Evolutionary conservation across 1,284 basidiomycete species (phyloP).

Genomic region (Leccinum variabile): DNA sequence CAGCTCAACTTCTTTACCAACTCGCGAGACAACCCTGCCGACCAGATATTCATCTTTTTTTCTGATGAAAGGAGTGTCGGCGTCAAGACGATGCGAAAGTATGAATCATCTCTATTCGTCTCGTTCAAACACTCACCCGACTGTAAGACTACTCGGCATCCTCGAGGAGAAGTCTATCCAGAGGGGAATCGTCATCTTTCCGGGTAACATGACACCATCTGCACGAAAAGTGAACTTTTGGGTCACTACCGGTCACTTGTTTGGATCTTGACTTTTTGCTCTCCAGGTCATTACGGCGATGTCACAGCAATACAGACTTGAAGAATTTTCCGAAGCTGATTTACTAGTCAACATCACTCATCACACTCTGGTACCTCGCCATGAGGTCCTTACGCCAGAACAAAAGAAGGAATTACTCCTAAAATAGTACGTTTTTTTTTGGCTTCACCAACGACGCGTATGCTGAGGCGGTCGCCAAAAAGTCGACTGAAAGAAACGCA

Average conservation of each 20-base stretch:
- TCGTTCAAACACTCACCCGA: slow-evolving; percentile 10
- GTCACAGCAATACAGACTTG: slow-evolving; percentile 83
- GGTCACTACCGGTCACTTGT: not conserved
- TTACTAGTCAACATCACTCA: slow-evolving; percentile 97
- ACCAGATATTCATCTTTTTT: slow-evolving; percentile 95
- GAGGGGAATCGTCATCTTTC: slow-evolving; percentile 93
- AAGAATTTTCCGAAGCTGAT: slow-evolving; percentile 97
- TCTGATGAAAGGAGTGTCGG: slow-evolving; percentile 90
- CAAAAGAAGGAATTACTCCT: slow-evolving; percentile 88
- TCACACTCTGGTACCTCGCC: slow-evolving; percentile 93
- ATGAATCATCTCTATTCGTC: slow-evolving; percentile 35
- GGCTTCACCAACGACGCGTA: slow-evolving; percentile 3
- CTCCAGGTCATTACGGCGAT: slow-evolving; percentile 85
- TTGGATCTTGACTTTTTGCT: slow-evolving; percentile 1
- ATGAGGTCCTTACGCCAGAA: slow-evolving; percentile 84
- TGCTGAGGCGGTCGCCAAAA: slow-evolving; percentile 17
- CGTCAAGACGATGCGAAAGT: slow-evolving; percentile 96
- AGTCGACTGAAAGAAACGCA: slow-evolving; percentile 98
- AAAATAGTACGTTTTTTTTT: slow-evolving; percentile 78
- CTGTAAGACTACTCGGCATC: slow-evolving; percentile 74
- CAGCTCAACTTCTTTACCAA: slow-evolving; percentile 88
- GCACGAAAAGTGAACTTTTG: slow-evolving; percentile 78
- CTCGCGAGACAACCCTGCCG: slow-evolving; percentile 61
- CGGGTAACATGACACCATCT: slow-evolving; percentile 94
- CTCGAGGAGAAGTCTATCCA: slow-evolving; percentile 89